Evolutionary conservation across 1,284 basidiomycete species (phyloP).

Genomic region (Paramarasmius palmivorus): DNA sequence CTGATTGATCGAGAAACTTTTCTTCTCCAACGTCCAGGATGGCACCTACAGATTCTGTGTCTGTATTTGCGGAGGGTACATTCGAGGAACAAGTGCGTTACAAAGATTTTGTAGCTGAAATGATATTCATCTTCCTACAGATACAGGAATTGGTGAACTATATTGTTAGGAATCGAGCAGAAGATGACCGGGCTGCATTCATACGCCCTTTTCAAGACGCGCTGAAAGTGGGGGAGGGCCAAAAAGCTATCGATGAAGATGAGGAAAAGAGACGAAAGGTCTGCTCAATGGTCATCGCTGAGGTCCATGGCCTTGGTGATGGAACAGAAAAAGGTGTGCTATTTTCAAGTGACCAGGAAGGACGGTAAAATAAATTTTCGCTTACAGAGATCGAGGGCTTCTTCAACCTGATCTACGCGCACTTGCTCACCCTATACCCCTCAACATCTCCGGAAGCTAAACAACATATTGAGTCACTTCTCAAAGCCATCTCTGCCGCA

Average conservation of each 20-base stretch:
- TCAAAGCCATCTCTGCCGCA: conserved; percentile 59
- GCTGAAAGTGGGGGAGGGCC: conserved; percentile 53
- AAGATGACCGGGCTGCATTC: conserved; percentile 65
- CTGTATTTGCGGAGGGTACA: conserved; percentile 86
- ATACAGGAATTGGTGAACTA: conserved; percentile 81
- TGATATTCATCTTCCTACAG: conserved; percentile 37
- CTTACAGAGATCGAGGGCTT: conserved; percentile 80
- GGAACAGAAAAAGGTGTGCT: conserved; percentile 71
- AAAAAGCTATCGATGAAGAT: conserved; percentile 55
- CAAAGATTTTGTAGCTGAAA: conserved; percentile 7
- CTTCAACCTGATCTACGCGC: conserved; percentile 78
- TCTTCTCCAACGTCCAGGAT: conserved; percentile 25
- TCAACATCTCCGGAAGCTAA: conserved; percentile 54
- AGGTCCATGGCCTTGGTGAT: conserved; percentile 70
- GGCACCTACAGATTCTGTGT: conserved; percentile 68
- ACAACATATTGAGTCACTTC: conserved; percentile 47
- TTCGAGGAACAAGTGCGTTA: conserved; percentile 79
- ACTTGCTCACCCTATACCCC: conserved; percentile 62
- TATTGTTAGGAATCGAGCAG: conserved; percentile 65
- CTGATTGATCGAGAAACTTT: conserved; percentile 1
- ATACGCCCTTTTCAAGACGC: conserved; percentile 69
- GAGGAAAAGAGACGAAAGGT: conserved; percentile 50
- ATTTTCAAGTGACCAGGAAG: conserved; percentile 3
- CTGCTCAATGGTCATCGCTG: conserved; percentile 56
- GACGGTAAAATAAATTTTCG: neutral